These are phyloP conservation scores for Backusella morwellensis DNA, from an alignment of 192 early-diverging fungal species.

Conservation along the genomic window DNA sequence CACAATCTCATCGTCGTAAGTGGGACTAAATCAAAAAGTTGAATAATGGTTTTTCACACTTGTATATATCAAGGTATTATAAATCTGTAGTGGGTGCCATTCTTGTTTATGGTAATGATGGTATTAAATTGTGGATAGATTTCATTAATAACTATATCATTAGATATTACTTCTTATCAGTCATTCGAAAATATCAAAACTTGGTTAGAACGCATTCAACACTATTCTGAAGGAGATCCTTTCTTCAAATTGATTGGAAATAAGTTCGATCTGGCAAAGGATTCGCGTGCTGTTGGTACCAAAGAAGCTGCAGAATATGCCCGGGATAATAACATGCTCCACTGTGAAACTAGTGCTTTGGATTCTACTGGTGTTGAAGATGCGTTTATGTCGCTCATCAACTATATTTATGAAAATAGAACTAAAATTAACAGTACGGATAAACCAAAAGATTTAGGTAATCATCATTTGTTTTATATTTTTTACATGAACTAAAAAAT, in stretches of 20 bases:
- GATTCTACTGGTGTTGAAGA: constrained; percentile 82
- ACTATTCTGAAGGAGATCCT: constrained; percentile 90
- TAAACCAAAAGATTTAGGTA: not conserved
- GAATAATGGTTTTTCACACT: not conserved
- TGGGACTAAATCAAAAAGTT: not conserved
- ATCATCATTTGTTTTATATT: too few species aligned
- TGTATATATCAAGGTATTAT: constrained; percentile 70
- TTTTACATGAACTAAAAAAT: not conserved
- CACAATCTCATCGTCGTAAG: constrained; percentile 69
- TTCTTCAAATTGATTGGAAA: constrained; percentile 94
- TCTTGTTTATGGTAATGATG: constrained; percentile 75
- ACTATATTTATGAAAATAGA: constrained; percentile 24
- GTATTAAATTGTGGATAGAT: not conserved
- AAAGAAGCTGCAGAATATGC: constrained; percentile 85
- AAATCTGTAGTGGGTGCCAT: constrained; percentile 90
- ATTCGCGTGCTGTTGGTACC: constrained; percentile 65
- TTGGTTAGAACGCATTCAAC: constrained; percentile 94
- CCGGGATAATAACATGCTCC: constrained; percentile 75
- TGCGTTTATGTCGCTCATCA: constrained; percentile 54
- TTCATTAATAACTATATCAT: not conserved
- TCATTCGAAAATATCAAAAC: constrained; percentile 88
- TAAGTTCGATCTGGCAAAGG: constrained; percentile 83
- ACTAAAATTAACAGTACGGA: constrained; percentile 21
- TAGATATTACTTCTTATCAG: constrained; percentile 51
- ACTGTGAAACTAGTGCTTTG: constrained; percentile 76